phyloP scores from a whole-genome alignment of 1,284 basidiomycete species.

The Schizophyllum amplum region DNA sequence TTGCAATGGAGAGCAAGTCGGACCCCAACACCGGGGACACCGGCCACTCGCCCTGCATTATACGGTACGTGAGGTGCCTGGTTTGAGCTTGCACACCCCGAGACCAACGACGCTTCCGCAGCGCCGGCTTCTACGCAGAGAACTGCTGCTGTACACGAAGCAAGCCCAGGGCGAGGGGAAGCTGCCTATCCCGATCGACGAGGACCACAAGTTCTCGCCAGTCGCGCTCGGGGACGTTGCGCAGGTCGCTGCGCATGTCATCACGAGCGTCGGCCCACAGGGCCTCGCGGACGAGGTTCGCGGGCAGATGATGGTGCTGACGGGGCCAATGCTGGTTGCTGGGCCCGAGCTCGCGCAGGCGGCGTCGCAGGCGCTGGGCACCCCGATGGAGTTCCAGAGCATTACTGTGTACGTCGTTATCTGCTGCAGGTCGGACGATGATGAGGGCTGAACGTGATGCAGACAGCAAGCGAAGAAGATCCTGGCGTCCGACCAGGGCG shows the following conservation, averaged over 20 bases:
- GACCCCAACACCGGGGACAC: slow-evolving; percentile 3
- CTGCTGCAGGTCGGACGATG: too few relatives aligned
- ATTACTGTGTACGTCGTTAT: slow-evolving; percentile 5
- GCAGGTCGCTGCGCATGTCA: slow-evolving; percentile 3
- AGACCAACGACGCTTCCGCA: not conserved
- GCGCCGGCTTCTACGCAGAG: slow-evolving; percentile 8
- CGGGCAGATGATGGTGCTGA: slow-evolving; percentile 9
- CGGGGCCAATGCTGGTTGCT: slow-evolving; percentile 7
- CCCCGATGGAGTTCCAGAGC: slow-evolving; percentile 2
- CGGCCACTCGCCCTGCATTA: slow-evolving; percentile 14
- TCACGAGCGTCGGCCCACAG: slow-evolving; percentile 5
- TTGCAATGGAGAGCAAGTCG: slow-evolving; percentile 5
- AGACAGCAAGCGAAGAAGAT: slow-evolving; percentile 4
- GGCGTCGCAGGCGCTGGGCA: slow-evolving; percentile 4
- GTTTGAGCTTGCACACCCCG: too few relatives aligned
- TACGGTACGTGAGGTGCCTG: slow-evolving; percentile 7
- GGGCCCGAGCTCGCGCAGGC: slow-evolving; percentile 7
- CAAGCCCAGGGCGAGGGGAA: slow-evolving; percentile 3
- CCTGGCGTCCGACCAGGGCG: slow-evolving; percentile 5
- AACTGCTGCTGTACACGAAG: slow-evolving; percentile 7
- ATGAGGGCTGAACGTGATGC: not conserved
- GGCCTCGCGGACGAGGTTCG: slow-evolving; percentile 7
- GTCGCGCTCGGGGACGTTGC: slow-evolving; percentile 7
- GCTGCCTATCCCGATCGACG: slow-evolving; percentile 6
- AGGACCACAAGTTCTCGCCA: slow-evolving; percentile 6